Base-by-base conservation (phyloP, 2,329 filamentous ascomycete species). In the Fusarium multiceps region DNA sequence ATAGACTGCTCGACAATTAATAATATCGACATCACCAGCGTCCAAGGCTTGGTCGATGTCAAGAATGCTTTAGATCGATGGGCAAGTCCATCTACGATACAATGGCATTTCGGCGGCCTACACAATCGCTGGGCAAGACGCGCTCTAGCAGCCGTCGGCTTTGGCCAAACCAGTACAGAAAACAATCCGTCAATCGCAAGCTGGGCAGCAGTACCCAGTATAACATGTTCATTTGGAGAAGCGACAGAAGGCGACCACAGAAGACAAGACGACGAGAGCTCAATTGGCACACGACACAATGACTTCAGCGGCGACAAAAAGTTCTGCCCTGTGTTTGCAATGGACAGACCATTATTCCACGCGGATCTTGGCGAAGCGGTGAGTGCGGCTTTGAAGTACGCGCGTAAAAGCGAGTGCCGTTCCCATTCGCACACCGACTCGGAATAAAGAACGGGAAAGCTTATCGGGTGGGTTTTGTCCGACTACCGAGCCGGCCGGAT, bases 1-100 rank as follows among this genome's bases (percentile, higher is more conserved):
- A 79, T 89, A 4, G 88, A 90, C 77, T 88, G 87, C 72, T 84
- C 85, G 0, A 81, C 86, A 3, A 85, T 89, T 47, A 86, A 87
- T 72, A 82, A 83, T 59, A 78, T 89, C 28, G 88, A 90, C 63
- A 82, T 88, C 11, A 89, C 87, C 0, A 85, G 85, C 4, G 77
- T 89, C 0, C 87, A 90, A 70, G 85, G 85, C 1, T 78, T 90
- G 13, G 80, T 88, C 47, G 87, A 89, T 70, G 77, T 88, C 14
- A 82, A 87, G 42, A 85, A 84, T 66, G 82, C 84, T 23, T 79
- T 90, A 4, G 85, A 88, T 74, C 80, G 82, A 16, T 85, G 88
- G 71, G 83, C 86, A 1, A 75, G 80, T 6, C 85, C 85, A 0
- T 80, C 83, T 42, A 66, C 74, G 0, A 83, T 85, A 11, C 83